Conservation (phyloP, 2,329 filamentous ascomycete genomes). For the Talaromyces sp. region DNA sequence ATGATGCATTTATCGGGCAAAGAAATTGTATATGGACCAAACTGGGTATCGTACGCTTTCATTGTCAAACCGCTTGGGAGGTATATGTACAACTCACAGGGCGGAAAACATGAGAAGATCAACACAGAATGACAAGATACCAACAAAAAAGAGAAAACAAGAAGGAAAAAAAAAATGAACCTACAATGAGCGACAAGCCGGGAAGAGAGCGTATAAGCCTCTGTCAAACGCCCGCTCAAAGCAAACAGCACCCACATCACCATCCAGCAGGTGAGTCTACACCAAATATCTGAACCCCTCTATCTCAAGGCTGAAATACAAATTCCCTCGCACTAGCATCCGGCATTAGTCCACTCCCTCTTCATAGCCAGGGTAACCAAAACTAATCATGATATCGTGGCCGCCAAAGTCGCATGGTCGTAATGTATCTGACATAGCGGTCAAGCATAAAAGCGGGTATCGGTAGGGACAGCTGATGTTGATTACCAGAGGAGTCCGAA, state of each 20-base stretch:
- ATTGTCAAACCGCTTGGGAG: constrained; percentile 39
- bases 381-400: constrained; percentile 10
- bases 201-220: constrained; percentile 21
- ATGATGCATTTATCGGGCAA: too few relatives aligned
- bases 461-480: neutral
- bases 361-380: constrained; percentile 11
- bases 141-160: constrained; percentile 8
- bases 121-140: constrained; percentile 22
- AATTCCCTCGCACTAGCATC: constrained; percentile 14
- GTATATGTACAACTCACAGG: constrained; percentile 44
- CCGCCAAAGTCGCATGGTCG: constrained; percentile 1
- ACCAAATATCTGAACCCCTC: constrained; percentile 11
- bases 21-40: neutral
- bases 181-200: constrained; percentile 13
- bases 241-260: constrained; percentile 13
- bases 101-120: constrained; percentile 25
- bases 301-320: constrained; percentile 19
- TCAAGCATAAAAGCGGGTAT: neutral
- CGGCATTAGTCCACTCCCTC: constrained; percentile 18
- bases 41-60: constrained; percentile 42
- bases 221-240: constrained; percentile 12
- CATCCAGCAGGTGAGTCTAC: constrained; percentile 17
- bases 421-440: constrained; percentile 1
- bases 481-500: constrained; percentile 1
- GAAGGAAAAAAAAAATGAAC: constrained; percentile 24